Percentiles rank a stretch among this genome's conserved stretches.
These are phyloP conservation scores for Annona cherimola DNA, from an alignment of 164 flowering plant species.

Conservation along the genomic window DNA sequence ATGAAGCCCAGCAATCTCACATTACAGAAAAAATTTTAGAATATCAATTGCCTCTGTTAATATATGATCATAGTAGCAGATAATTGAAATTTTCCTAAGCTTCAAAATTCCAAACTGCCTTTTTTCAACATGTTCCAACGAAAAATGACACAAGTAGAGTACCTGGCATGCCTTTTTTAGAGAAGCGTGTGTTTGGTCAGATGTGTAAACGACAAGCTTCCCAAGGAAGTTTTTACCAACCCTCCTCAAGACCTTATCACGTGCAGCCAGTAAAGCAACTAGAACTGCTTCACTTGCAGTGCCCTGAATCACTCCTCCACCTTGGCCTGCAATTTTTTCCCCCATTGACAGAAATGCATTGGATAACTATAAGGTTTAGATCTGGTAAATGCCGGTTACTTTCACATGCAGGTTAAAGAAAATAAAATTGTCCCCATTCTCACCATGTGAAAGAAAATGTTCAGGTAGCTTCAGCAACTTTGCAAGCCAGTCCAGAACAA, in stretches of 20 bases:
- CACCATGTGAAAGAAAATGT: slow-evolving; percentile 67
- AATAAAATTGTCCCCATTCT: slow-evolving; percentile 1
- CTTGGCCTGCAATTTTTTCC: slow-evolving; percentile 49
- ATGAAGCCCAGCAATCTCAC: slow-evolving; percentile 81
- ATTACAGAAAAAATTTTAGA: slow-evolving; percentile 14
- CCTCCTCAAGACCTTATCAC: slow-evolving; percentile 56
- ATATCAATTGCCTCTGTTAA: slow-evolving; percentile 1
- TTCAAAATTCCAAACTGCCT: not conserved
- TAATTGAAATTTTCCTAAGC: not conserved
- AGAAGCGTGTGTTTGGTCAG: slow-evolving; percentile 85
- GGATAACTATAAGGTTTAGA: not conserved
- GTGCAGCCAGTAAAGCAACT: slow-evolving; percentile 78
- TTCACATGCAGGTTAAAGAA: not conserved
- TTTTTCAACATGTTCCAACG: too few species aligned
- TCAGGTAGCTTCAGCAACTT: slow-evolving; percentile 82
- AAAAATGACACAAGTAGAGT: not conserved
- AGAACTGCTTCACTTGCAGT: slow-evolving; percentile 95
- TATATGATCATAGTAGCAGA: not conserved
- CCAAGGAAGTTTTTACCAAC: slow-evolving; percentile 54
- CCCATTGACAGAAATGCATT: not conserved
- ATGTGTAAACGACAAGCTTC: slow-evolving; percentile 79
- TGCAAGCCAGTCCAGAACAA: slow-evolving; percentile 93
- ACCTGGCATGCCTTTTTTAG: slow-evolving; percentile 91
- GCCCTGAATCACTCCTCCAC: slow-evolving; percentile 97
- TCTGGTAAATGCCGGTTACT: not conserved